Conservation (phyloP, 768 basidiomycete species). For the Pholiota conissans region DNA sequence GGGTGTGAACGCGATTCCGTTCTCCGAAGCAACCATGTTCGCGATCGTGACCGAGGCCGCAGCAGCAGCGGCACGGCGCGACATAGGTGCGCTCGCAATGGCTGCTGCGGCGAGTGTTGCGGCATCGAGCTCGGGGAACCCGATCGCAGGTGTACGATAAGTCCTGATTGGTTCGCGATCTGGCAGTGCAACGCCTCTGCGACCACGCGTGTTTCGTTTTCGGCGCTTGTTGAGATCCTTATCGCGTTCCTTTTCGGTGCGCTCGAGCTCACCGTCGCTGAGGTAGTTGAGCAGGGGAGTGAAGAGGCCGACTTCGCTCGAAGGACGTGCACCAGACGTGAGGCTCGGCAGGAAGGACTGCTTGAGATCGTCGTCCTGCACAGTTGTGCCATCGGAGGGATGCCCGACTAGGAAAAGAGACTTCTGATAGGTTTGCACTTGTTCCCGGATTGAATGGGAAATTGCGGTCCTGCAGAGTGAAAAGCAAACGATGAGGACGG, state of each 20-base stretch:
- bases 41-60: conserved; percentile 85
- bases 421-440: conserved; percentile 89
- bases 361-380: conserved; percentile 90
- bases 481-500: not conserved
- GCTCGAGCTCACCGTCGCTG: conserved; percentile 85
- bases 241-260: conserved; percentile 90
- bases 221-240: conserved; percentile 87
- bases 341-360: conserved; percentile 87
- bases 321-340: conserved; percentile 64
- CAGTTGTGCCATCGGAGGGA: conserved; percentile 71
- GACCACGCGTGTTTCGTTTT: conserved; percentile 80
- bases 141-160: conserved; percentile 85
- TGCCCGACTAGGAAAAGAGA: conserved; percentile 90
- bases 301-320: conserved; percentile 76
- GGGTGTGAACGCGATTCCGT: conserved; percentile 63
- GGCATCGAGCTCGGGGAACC: conserved; percentile 78
- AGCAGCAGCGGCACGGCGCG: conserved; percentile 82
- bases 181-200: conserved; percentile 80
- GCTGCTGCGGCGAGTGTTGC: conserved; percentile 66
- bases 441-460: conserved; percentile 93
- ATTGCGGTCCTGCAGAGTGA: conserved; percentile 81
- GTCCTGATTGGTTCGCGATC: conserved; percentile 94
- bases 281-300: conserved; percentile 91
- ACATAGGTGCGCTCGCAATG: conserved; percentile 66
- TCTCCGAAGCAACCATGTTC: conserved; percentile 91